Evolutionary conservation across 148 eudicot genomes (phyloP).

Genomic region (Rheum nobile): DNA sequence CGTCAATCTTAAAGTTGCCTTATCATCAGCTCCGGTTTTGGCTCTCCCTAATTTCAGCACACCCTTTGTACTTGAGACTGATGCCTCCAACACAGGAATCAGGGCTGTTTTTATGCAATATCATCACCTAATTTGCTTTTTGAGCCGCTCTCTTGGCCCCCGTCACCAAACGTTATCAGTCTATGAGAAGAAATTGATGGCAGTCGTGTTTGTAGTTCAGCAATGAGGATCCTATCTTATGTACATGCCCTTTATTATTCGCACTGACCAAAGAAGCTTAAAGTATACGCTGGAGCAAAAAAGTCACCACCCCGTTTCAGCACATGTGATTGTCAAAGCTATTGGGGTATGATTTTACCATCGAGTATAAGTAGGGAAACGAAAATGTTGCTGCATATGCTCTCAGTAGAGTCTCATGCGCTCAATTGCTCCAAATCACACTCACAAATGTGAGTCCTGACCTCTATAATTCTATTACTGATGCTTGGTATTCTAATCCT

Average conservation of each 20-base stretch:
- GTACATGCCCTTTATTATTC: neutral
- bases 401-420: neutral
- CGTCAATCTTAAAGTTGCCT: neutral
- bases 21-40: neutral
- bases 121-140: neutral
- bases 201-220: neutral
- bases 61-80: neutral
- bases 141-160: neutral
- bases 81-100: neutral
- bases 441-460: neutral
- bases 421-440: neutral
- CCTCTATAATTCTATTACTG: too few species aligned
- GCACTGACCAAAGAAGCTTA: neutral
- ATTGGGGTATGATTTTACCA: neutral
- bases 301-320: neutral
- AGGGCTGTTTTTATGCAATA: neutral
- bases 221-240: neutral
- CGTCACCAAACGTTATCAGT: neutral
- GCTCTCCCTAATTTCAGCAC: neutral
- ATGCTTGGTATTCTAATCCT: too few species aligned
- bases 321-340: neutral
- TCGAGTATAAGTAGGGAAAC: neutral
- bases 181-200: neutral
- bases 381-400: neutral
- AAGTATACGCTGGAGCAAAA: neutral